Percentiles rank a stretch among this genome's conserved stretches.
phyloP scores from a whole-genome alignment of 1,284 basidiomycete genomes.

The Rhodotorula glutinis region DNA sequence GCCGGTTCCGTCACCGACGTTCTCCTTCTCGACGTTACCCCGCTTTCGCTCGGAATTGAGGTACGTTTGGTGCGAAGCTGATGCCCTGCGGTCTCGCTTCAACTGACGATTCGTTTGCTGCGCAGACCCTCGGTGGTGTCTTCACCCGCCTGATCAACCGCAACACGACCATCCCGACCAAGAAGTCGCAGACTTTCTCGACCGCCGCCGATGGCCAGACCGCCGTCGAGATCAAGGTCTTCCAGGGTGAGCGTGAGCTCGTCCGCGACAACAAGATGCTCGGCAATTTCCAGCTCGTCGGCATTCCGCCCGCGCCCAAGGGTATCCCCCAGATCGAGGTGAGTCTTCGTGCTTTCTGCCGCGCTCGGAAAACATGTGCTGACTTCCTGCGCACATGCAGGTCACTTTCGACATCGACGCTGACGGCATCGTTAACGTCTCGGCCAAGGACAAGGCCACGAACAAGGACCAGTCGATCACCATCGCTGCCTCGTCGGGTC shows the following conservation, averaged over 20 bases:
- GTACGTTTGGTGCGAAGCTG: too few species aligned
- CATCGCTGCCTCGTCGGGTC: slow-evolving; percentile 93
- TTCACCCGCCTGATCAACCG: slow-evolving; percentile 78
- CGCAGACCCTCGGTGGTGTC: slow-evolving; percentile 95
- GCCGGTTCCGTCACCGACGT: slow-evolving; percentile 96
- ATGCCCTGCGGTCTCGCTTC: too few species aligned
- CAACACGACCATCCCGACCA: slow-evolving; percentile 98
- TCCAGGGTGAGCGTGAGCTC: slow-evolving; percentile 87
- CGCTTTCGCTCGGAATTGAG: slow-evolving; percentile 74
- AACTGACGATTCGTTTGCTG: slow-evolving; percentile 31
- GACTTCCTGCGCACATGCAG: too few species aligned
- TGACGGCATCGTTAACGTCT: slow-evolving; percentile 83
- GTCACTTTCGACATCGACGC: slow-evolving; percentile 99
- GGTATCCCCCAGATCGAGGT: slow-evolving; percentile 93
- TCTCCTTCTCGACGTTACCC: slow-evolving; percentile 91
- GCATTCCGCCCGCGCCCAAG: slow-evolving; percentile 95
- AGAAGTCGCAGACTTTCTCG: slow-evolving; percentile 98
- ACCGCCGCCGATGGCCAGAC: slow-evolving; percentile 81
- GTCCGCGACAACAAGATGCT: slow-evolving; percentile 98
- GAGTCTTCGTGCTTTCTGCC: too few species aligned
- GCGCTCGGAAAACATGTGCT: too few species aligned
- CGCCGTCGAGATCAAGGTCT: slow-evolving; percentile 79
- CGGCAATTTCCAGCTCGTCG: slow-evolving; percentile 98
- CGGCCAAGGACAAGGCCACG: slow-evolving; percentile 95
- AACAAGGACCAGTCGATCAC: slow-evolving; percentile 90